Base-by-base conservation (phyloP, 148 eudicot genomes). In the Rhododendron griersonianum region DNA sequence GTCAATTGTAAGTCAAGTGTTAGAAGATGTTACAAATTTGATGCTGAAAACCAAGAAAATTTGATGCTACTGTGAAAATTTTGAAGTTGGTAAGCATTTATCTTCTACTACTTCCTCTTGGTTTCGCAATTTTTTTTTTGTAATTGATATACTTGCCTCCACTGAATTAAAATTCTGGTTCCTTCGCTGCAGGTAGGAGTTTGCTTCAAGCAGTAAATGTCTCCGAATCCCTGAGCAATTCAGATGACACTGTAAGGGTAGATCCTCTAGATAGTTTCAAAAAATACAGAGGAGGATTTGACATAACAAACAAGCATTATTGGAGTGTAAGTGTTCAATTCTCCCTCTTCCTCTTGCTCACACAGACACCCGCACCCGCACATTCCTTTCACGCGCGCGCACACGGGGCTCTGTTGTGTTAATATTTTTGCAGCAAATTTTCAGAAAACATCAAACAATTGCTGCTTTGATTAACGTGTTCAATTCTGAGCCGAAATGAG, bases 201-300 rank as follows among this genome's bases (percentile, higher is more conserved):
- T 82, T 89, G 82, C 48, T 85, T 35, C 87, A 85, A 81, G 55
- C 88, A 33, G 85, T 73, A 81, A 87, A 91, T 47, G 33, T 13
- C 28, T 45, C 80, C 48, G 47, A 80, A 30, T 35, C 77, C 0
- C 45, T 3, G 25, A 81, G 69, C 50, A 53, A 50, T 37, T 84
- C 81, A 59, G 90, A 90, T 83, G 91, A 92, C 47, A 91, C 91
- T 7, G 89, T 89, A n/a, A 91, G 98, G 88, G 85, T 86, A 11
- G 96, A 95, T 89, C 98, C 98, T 25, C 83, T 95, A 78, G 86
- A 93, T 37, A 53, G 83, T 84, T 89, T 95, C 82, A 88, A 86
- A 86, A 93, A 92, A 88, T 95, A 95, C 89, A 92, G 90, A 89
- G 98, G 95, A 45, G 93, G 92, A 50, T 95, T 85, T 86, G 90